Evolutionary conservation across 176 grass and related monocot genomes (phyloP), one percentile per base, ranked within the genome.

Genomic region (Aegilops bicornis): DNA sequence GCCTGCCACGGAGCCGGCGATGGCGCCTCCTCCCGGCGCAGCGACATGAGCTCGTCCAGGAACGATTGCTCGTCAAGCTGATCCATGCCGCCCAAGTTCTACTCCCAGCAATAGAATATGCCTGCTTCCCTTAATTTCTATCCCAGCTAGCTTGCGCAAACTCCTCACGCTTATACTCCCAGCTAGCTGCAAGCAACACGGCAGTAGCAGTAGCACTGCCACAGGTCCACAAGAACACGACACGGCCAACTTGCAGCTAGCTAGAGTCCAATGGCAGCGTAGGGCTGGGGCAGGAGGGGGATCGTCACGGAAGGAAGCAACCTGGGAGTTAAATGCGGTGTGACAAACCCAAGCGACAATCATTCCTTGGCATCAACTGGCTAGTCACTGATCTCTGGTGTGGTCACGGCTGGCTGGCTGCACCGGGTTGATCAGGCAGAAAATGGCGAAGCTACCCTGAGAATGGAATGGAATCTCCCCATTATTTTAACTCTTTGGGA

Each of bases 1-100:
- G 43, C 69, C 42, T 82, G 89, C 94, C 90, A 94, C 13, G 84
- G 81, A 69, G 43, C 31, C 24, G 64, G 6, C 11, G 61, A 0
- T 2, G 75, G 77, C 23, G 24, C 43, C 43, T 76, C 24, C 75
- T 96, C 91, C 76, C 87, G 87, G 4, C 86, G 87, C 82, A 90
- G 73, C 17, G 92, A 89, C 85, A 94, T 88, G 56, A 97, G 94
- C 88, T 97, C 95, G 60, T 97, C 90, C 36, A 97, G 52, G 86
- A 97, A 92, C 12, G 89, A 82, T 32, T 90, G 86, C 87, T 97
- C 95, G 39, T 94, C 95, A 27, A 92, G 83, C 88, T 27, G 24
- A 76, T 92, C 92, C 95, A 92, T 94, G 63, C 22, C 25, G 58
- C 25, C 14, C 13, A 47, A 23, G 71, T 17, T 74, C 13, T 29